Evolutionary conservation across 495 filamentous ascomycete genomes (phyloP).

Genomic region (Penicillium flavigenum): DNA sequence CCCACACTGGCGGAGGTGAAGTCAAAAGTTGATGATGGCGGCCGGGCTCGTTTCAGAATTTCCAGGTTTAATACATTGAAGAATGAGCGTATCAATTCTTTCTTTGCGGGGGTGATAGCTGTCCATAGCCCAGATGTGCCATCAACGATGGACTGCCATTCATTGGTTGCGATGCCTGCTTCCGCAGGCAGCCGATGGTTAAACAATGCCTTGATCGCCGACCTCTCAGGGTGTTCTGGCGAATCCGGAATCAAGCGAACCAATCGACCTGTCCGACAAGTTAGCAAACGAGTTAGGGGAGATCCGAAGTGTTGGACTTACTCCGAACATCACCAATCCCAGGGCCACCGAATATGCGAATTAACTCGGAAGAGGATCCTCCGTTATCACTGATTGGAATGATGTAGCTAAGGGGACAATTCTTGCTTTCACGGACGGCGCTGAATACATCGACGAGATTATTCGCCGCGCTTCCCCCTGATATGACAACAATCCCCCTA

Average conservation of each 20-base stretch:
- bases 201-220: conserved; percentile 76
- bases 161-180: conserved; percentile 39
- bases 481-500: conserved; percentile 76
- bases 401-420: conserved; percentile 72
- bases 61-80: conserved; percentile 86
- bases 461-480: conserved; percentile 89
- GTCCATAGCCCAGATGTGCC: conserved; percentile 72
- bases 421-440: conserved; percentile 65
- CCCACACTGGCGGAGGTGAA: conserved; percentile 88
- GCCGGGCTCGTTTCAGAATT: conserved; percentile 80
- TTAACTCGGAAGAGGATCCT: conserved; percentile 85
- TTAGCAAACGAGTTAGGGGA: conserved; percentile 5
- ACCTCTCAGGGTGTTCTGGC: conserved; percentile 58
- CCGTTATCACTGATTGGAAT: conserved; percentile 97
- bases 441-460: conserved; percentile 90
- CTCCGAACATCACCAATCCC: conserved; percentile 91
- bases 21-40: conserved; percentile 76
- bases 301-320: conserved; percentile 43
- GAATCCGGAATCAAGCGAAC: conserved; percentile 85
- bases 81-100: conserved; percentile 87
- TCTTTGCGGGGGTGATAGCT: conserved; percentile 75
- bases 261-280: conserved; percentile 61
- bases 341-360: conserved; percentile 89
- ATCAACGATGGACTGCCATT: conserved; percentile 92
- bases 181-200: conserved; percentile 75